These are phyloP conservation scores for Ramaria sp. DNA, from an alignment of 768 basidiomycete genomes.

Conservation along the genomic window DNA sequence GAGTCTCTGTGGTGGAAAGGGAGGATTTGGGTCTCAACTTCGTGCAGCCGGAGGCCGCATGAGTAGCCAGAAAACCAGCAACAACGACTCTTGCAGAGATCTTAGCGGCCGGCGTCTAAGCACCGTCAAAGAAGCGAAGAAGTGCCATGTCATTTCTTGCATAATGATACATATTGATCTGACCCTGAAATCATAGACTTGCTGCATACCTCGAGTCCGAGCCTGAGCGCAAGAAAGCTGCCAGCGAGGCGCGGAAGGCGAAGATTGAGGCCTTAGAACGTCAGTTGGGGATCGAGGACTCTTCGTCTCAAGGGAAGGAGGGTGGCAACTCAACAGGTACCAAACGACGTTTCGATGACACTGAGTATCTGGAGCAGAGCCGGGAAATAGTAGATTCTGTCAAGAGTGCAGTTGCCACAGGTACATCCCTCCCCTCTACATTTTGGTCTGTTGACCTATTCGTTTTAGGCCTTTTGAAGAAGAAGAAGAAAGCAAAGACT, in stretches of 20 bases:
- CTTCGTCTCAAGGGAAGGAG: constrained; percentile 23
- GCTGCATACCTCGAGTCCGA: constrained; percentile 81
- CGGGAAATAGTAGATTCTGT: constrained; percentile 85
- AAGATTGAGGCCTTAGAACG: constrained; percentile 82
- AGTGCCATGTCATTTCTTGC: constrained; percentile 35
- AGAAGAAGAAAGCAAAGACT: constrained; percentile 60
- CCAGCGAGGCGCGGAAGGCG: constrained; percentile 62
- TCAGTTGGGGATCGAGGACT: constrained; percentile 57
- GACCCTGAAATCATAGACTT: constrained; percentile 34
- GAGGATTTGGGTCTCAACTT: constrained; percentile 94
- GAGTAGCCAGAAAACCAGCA: constrained; percentile 91
- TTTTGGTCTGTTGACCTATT: constrained; percentile 16
- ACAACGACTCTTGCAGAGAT: constrained; percentile 92
- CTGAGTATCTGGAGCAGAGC: constrained; percentile 85
- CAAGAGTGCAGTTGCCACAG: constrained; percentile 79
- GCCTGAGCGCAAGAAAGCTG: constrained; percentile 68
- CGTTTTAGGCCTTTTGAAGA: constrained; percentile 52
- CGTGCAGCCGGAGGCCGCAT: constrained; percentile 96
- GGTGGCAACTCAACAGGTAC: constrained; percentile 45
- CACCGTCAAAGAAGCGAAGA: constrained; percentile 94
- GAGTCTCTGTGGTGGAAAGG: constrained; percentile 80
- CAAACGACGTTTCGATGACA: constrained; percentile 89
- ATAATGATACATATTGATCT: neutral
- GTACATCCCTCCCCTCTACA: constrained; percentile 28
- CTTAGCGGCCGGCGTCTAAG: constrained; percentile 81